Conservation (phyloP, 805 yeast species). For the Suhomyces kilbournensis region DNA sequence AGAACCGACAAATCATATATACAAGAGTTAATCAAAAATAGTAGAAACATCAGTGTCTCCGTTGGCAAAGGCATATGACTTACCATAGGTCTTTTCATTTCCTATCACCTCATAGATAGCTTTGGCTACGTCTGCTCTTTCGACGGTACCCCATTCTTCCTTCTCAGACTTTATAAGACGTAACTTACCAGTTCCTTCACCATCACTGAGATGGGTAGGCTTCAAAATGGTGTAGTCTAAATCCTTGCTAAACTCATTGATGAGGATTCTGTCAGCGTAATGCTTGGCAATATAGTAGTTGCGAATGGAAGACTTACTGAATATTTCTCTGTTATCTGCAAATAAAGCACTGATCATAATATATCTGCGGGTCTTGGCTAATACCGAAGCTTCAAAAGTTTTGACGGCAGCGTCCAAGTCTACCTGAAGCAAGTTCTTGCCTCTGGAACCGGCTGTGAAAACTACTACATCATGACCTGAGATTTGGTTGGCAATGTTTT, state of each 20-base stretch:
- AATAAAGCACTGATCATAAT: constrained; percentile 55
- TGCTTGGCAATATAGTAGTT: constrained; percentile 60
- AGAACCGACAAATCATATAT: neutral
- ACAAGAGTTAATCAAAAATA: neutral
- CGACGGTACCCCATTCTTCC: constrained; percentile 24
- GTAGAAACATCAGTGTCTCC: constrained; percentile 34
- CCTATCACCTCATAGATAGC: constrained; percentile 38
- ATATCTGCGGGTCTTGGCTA: constrained; percentile 43
- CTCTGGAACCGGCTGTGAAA: constrained; percentile 63
- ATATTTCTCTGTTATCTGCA: constrained; percentile 49
- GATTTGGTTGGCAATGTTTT: constrained; percentile 34
- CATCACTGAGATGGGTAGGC: constrained; percentile 48
- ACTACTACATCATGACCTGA: constrained; percentile 55
- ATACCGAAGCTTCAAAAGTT: constrained; percentile 51
- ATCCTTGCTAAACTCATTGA: constrained; percentile 32
- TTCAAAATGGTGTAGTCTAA: constrained; percentile 56
- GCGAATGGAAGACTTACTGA: constrained; percentile 35
- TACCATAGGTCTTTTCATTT: constrained; percentile 36
- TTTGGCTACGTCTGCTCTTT: constrained; percentile 57
- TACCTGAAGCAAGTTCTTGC: constrained; percentile 50
- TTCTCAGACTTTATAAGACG: constrained; percentile 17
- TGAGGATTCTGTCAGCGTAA: constrained; percentile 51
- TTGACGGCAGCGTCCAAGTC: constrained; percentile 63
- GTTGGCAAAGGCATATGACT: constrained; percentile 42
- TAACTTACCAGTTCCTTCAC: constrained; percentile 43